Evolutionary conservation across 805 yeast species (phyloP), one percentile per base, ranked within the genome.

Genomic region (Candida namnaoensis): DNA sequence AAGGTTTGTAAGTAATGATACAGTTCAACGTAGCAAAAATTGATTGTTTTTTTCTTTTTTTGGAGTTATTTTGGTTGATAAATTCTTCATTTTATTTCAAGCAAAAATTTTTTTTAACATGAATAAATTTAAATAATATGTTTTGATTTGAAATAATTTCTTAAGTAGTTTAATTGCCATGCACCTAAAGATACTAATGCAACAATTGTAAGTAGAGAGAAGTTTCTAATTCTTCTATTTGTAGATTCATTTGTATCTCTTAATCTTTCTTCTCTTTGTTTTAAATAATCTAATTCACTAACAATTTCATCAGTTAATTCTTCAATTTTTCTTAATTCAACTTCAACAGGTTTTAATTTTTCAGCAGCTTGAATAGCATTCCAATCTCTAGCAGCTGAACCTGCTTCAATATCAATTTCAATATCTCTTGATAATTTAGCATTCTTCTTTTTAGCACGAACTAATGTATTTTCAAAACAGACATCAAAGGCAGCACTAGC

Each of bases 301-400:
- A 72, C 73, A 54, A 93, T 76, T 68, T 93, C 98, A 51, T 78
- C 83, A 38, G 95, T 77, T 64, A 87, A 64, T 59, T 85, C 96
- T 62, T 88, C 91, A 44, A 91, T 73, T 60, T 83, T 81, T 64
- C 93, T 82, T 61, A 93, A 72, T 54, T 87, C 95, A 43, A 90
- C 80, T 65, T 93, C 99, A 39, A 83, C 78, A 5, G 99, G 98
- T 65, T 84, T 86, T 62, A 93, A 79, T 61, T 88, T 87, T 64
- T 93, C 98, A 37, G 84, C 76, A 38, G 95, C 90, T 69, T 90
- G 96, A 47, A 90, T 71, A 24, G 88, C 87, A 59, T 88, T 88
- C 97, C 98, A 93, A 67, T 93, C 98, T 64, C 98, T 82, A 35
- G 98, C 99, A 54, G 88, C 86, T 40, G 97, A 86, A 36, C 99